Conservation (phyloP, 2,329 filamentous ascomycete genomes). For the Colletotrichum lupini region DNA sequence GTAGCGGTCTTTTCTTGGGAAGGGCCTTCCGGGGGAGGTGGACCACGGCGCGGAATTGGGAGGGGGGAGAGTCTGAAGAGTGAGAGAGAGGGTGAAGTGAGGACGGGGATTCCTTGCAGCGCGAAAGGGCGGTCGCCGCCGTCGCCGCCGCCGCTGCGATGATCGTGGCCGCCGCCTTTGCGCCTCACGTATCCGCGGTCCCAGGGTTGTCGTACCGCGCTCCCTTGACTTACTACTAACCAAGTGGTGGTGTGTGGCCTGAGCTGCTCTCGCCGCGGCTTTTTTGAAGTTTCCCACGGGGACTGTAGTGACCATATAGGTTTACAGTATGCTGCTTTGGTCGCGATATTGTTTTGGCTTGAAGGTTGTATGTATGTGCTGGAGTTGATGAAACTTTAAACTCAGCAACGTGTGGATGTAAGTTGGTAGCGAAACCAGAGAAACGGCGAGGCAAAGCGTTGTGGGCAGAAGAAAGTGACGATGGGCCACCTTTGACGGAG, state of each 20-base stretch:
- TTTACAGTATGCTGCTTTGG: neutral
- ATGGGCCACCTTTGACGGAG: neutral
- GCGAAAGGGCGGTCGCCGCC: conserved; percentile 33
- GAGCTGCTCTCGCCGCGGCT: neutral
- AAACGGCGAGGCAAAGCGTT: neutral
- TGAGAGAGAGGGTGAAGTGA: neutral
- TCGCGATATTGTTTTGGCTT: neutral
- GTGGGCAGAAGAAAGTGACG: neutral
- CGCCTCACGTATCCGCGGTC: neutral
- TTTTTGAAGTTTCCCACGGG: neutral
- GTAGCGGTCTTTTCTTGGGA: neutral
- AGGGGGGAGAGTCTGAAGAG: neutral
- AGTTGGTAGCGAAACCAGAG: neutral
- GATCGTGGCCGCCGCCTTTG: conserved; percentile 23
- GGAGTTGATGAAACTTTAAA: neutral
- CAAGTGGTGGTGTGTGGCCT: too few species aligned
- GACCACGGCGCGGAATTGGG: neutral
- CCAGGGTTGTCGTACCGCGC: neutral
- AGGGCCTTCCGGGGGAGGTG: conserved; percentile 2
- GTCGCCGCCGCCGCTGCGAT: conserved; percentile 24
- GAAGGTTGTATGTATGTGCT: neutral
- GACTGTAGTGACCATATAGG: neutral
- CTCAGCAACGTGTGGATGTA: neutral
- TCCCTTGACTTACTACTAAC: neutral
- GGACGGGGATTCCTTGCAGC: conserved; percentile 26